These are phyloP conservation scores for Dothideomycetidae sp. DNA, from an alignment of 2,329 filamentous ascomycete genomes.

Conservation along the genomic window DNA sequence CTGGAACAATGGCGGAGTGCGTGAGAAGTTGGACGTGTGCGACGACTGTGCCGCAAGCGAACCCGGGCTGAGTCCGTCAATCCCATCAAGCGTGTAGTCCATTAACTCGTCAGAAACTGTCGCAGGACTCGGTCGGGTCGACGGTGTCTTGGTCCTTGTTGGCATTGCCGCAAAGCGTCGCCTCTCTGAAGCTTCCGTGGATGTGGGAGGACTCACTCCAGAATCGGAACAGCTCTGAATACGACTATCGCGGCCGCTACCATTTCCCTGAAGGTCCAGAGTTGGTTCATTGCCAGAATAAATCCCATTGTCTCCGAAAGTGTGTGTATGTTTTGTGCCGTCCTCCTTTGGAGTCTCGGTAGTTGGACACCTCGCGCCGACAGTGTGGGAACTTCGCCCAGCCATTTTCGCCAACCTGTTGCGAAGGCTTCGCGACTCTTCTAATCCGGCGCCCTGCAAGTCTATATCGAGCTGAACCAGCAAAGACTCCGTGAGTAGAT, in stretches of 20 bases:
- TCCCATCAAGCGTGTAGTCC: constrained; percentile 4
- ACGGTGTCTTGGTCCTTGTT: constrained; percentile 7
- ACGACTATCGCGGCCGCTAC: too few species aligned
- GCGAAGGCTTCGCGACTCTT: constrained; percentile 20
- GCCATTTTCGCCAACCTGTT: constrained; percentile 5
- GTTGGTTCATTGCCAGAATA: neutral
- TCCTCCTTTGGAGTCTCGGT: neutral
- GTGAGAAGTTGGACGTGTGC: constrained; percentile 7
- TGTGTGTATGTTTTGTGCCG: neutral
- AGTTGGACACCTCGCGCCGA: constrained; percentile 2
- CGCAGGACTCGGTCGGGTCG: constrained; percentile 4
- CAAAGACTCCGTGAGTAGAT: constrained; percentile 88
- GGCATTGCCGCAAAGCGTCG: constrained; percentile 1
- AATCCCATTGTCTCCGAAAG: constrained; percentile 9
- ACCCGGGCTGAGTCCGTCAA: constrained; percentile 5
- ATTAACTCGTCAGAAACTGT: constrained; percentile 7
- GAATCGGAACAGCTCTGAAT: constrained; percentile 5
- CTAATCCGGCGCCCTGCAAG: constrained; percentile 56
- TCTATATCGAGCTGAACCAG: constrained; percentile 87
- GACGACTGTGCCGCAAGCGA: constrained; percentile 6
- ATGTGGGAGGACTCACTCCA: neutral
- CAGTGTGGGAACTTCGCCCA: too few species aligned
- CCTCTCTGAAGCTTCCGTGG: neutral
- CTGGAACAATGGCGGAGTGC: constrained; percentile 3
- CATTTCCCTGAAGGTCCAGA: neutral